Evolutionary conservation across 768 basidiomycete species (phyloP).

Genomic region (Mycena latifolia): DNA sequence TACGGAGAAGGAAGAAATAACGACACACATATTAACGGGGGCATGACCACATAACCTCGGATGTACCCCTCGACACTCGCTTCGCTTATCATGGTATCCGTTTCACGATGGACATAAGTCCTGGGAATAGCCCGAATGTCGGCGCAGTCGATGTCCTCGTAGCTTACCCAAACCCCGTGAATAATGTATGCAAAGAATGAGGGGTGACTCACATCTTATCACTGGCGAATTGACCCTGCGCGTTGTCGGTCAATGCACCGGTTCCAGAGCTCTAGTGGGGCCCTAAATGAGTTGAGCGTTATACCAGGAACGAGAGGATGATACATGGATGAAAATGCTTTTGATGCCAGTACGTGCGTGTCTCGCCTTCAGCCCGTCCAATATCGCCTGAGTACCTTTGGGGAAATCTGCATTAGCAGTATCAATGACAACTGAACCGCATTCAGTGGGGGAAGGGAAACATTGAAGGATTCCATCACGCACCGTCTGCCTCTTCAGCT

Average conservation of each 20-base stretch:
- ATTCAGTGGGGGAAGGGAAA: background rate
- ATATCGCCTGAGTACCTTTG: conserved; percentile 18
- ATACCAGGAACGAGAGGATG: background rate
- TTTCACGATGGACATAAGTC: conserved; percentile 35
- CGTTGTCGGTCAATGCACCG: conserved; percentile 35
- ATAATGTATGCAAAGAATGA: too few species aligned
- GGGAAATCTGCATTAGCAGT: conserved; percentile 36
- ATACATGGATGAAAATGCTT: conserved; percentile 32
- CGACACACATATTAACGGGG: conserved; percentile 31
- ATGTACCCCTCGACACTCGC: conserved; percentile 34
- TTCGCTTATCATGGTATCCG: conserved; percentile 25
- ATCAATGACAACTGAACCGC: conserved; percentile 21
- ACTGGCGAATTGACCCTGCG: conserved; percentile 29
- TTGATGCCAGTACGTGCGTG: conserved; percentile 17
- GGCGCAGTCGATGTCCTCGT: conserved; percentile 35
- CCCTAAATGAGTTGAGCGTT: background rate
- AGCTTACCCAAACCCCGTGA: conserved; percentile 11
- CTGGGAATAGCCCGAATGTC: conserved; percentile 33
- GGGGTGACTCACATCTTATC: conserved; percentile 28
- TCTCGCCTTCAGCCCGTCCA: conserved; percentile 30
- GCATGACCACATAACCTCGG: conserved; percentile 35
- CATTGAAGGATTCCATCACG: background rate
- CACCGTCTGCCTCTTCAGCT: conserved; percentile 25
- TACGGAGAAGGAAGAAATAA: background rate
- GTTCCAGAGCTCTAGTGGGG: conserved; percentile 31